Evolutionary conservation across 2,329 filamentous ascomycete species (phyloP).

Genomic region (Phyllosticta paracitricarpa): DNA sequence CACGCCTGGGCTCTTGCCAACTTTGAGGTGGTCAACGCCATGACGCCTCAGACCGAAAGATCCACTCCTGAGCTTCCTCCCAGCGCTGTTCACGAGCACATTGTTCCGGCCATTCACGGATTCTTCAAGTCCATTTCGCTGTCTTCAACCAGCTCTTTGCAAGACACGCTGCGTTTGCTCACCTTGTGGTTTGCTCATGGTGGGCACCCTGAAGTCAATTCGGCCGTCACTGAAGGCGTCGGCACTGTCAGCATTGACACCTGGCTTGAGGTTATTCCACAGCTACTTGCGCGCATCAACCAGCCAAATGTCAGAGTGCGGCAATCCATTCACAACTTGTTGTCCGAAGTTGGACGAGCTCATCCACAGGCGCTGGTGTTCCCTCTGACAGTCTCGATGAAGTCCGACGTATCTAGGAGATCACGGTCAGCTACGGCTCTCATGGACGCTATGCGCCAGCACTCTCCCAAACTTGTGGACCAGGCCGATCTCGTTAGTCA

Average conservation of each 20-base stretch:
- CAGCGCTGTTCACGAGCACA: slow-evolving; percentile 68
- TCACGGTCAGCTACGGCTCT: slow-evolving; percentile 84
- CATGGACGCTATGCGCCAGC: slow-evolving; percentile 96
- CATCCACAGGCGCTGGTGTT: slow-evolving; percentile 97
- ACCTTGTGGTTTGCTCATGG: slow-evolving; percentile 97
- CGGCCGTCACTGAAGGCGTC: slow-evolving; percentile 82
- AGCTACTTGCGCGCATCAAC: slow-evolving; percentile 94
- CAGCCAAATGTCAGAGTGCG: slow-evolving; percentile 85
- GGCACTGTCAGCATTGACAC: slow-evolving; percentile 89
- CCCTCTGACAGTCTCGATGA: slow-evolving; percentile 94
- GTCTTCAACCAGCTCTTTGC: slow-evolving; percentile 82
- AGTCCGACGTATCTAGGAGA: slow-evolving; percentile 76
- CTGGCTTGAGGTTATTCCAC: slow-evolving; percentile 96
- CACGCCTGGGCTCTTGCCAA: slow-evolving; percentile 97
- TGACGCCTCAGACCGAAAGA: slow-evolving; percentile 57
- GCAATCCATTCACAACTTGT: slow-evolving; percentile 79
- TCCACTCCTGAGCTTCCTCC: slow-evolving; percentile 50
- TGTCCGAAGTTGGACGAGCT: slow-evolving; percentile 84
- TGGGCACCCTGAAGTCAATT: slow-evolving; percentile 76
- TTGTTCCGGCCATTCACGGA: slow-evolving; percentile 86
- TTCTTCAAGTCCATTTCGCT: slow-evolving; percentile 97
- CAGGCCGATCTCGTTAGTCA: slow-evolving; percentile 93
- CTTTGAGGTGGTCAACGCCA: slow-evolving; percentile 89
- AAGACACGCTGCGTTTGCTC: slow-evolving; percentile 85
- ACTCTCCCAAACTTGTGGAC: slow-evolving; percentile 84